Evolutionary conservation across 2,329 filamentous ascomycete genomes (phyloP).

Genomic region (Aaosphaeria arxii): DNA sequence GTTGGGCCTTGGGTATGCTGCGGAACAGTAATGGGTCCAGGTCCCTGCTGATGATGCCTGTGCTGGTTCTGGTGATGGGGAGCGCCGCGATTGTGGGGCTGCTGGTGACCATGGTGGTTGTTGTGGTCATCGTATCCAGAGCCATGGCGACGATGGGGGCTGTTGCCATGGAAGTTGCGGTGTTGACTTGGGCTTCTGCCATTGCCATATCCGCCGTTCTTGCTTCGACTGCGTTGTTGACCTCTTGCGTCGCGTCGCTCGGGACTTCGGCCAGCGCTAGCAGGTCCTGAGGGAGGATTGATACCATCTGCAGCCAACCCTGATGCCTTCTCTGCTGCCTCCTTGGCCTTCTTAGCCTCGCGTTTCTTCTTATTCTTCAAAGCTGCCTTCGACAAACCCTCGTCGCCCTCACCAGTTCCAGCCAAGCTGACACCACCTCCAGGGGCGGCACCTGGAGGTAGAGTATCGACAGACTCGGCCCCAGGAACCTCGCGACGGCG

Average conservation of each 20-base stretch:
- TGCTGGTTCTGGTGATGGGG: conserved; percentile 12
- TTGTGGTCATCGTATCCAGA: conserved; percentile 23
- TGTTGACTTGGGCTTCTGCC: conserved; percentile 29
- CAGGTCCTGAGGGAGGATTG: conserved; percentile 22
- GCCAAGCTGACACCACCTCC: conserved; percentile 65
- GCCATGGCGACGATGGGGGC: conserved; percentile 23
- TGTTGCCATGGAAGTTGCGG: conserved; percentile 26
- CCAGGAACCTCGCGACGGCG: conserved; percentile 80
- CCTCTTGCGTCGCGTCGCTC: conserved; percentile 59
- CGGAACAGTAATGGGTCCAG: conserved; percentile 22
- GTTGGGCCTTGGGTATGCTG: conserved; percentile 18
- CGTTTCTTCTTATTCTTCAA: conserved; percentile 99
- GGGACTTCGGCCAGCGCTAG: conserved; percentile 54
- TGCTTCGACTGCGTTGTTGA: conserved; percentile 53
- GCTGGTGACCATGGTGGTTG: conserved; percentile 8
- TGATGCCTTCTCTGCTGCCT: conserved; percentile 57
- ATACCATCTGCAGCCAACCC: conserved; percentile 29
- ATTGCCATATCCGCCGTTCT: conserved; percentile 20
- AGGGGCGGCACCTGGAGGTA: conserved; percentile 67
- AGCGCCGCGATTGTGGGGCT: conserved; percentile 6
- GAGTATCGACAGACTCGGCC: conserved; percentile 66
- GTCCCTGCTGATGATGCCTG: conserved; percentile 10
- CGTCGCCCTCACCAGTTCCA: conserved; percentile 64
- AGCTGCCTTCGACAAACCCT: conserved; percentile 76
- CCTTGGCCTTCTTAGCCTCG: conserved; percentile 86